phyloP scores from a whole-genome alignment of 495 filamentous ascomycete genomes.

The Halenospora varia region DNA sequence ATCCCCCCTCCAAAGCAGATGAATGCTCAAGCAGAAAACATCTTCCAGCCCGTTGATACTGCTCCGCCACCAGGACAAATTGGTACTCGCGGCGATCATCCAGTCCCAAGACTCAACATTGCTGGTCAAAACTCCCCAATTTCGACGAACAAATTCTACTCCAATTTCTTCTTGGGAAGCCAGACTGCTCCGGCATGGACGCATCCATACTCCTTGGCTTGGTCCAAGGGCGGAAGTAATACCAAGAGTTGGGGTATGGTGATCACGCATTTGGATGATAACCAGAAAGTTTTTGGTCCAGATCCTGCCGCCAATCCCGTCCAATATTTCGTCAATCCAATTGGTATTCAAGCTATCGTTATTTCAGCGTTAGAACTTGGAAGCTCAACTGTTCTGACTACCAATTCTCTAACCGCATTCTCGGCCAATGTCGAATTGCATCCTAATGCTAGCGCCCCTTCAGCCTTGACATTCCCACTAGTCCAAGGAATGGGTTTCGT shows the following conservation, averaged over 20 bases:
- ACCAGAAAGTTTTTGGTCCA: conserved; percentile 59
- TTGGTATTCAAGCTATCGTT: conserved; percentile 76
- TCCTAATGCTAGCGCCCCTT: conserved; percentile 42
- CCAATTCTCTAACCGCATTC: conserved; percentile 60
- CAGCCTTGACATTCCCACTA: conserved; percentile 69
- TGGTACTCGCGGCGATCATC: conserved; percentile 39
- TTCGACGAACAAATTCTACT: conserved; percentile 89
- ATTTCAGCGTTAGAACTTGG: conserved; percentile 75
- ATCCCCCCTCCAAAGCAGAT: background rate
- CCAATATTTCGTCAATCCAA: conserved; percentile 74
- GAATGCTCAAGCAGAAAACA: conserved; percentile 27
- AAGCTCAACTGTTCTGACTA: conserved; percentile 53
- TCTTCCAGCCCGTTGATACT: conserved; percentile 59
- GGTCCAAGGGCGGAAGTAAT: conserved; percentile 66
- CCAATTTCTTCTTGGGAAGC: conserved; percentile 76
- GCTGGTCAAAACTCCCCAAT: conserved; percentile 47
- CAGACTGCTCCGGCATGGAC: conserved; percentile 72
- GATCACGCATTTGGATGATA: conserved; percentile 64
- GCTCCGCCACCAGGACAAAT: conserved; percentile 53
- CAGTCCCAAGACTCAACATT: conserved; percentile 36
- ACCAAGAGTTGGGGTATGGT: conserved; percentile 71
- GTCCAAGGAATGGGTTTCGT: conserved; percentile 90
- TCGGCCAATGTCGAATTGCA: conserved; percentile 69
- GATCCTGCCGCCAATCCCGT: conserved; percentile 51
- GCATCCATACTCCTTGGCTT: conserved; percentile 79